Evolutionary conservation across 2,329 filamentous ascomycete species (phyloP).

Genomic region (Acarospora socialis): DNA sequence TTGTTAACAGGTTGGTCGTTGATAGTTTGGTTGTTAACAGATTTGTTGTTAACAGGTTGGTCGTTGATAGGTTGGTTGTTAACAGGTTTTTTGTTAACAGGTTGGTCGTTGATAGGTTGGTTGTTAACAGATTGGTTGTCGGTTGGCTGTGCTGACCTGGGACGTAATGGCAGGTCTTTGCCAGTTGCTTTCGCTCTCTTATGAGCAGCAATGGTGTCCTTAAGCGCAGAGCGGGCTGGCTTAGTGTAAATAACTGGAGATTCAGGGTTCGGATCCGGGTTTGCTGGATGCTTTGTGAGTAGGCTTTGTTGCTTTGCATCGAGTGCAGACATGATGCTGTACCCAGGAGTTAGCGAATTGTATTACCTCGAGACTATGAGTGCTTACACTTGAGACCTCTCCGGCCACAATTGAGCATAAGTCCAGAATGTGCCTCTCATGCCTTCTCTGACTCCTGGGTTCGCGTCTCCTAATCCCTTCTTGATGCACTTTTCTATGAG

Average conservation of each 20-base stretch:
- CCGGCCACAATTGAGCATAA: conserved; percentile 64
- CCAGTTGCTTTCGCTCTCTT: conserved; percentile 43
- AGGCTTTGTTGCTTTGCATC: conserved; percentile 66
- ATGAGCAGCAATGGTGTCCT: conserved; percentile 72
- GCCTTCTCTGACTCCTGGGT: conserved; percentile 76
- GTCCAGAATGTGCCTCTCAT: conserved; percentile 79
- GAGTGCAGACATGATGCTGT: conserved; percentile 61
- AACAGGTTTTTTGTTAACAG: no score
- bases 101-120: no score
- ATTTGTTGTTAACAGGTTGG: no score
- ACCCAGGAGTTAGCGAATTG: conserved; percentile 15
- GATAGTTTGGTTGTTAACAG: no score
- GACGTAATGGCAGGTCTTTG: conserved; percentile 35
- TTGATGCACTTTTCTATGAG: conserved; percentile 76
- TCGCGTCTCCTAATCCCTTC: conserved; percentile 76
- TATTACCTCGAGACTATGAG: conserved; percentile 1
- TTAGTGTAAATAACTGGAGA: conserved; percentile 16
- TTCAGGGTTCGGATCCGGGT: conserved; percentile 40
- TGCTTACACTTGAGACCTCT: conserved; percentile 57
- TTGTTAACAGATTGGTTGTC: neutral
- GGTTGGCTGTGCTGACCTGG: conserved; percentile 43
- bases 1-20: no score
- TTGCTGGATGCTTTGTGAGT: conserved; percentile 69
- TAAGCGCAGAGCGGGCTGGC: conserved; percentile 50
- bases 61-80: no score